Evolutionary conservation across 176 grass and related monocot species (phyloP).

Genomic region (Aegilops tauschii): DNA sequence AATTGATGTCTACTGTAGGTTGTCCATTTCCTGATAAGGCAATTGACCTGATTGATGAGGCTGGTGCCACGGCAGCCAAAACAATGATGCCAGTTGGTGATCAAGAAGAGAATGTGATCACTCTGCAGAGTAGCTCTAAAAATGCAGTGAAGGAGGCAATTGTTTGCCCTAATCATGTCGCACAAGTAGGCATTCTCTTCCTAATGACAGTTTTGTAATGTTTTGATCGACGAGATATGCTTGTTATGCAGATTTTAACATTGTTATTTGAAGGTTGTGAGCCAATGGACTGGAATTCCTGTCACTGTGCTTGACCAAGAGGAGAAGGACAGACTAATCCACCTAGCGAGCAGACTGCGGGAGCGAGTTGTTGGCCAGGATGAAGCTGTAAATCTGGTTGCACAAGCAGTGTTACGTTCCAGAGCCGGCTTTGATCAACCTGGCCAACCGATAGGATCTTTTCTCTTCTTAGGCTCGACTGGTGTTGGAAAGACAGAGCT

Average conservation of each 20-base stretch:
- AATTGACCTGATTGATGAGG: slow-evolving; percentile 87
- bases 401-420: not conserved
- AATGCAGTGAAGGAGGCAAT: not conserved
- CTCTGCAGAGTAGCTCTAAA: not conserved
- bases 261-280: not conserved
- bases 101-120: not conserved
- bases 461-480: not conserved
- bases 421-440: not conserved
- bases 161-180: not conserved
- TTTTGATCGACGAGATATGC: not conserved
- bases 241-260: not conserved
- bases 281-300: not conserved
- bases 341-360: not conserved
- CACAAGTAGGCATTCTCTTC: not conserved
- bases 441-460: not conserved
- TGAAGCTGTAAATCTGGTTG: not conserved
- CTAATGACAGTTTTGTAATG: not conserved
- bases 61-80: not conserved
- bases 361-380: not conserved
- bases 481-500: not conserved
- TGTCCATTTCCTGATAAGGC: slow-evolving; percentile 74
- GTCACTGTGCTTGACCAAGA: not conserved
- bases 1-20: not conserved
- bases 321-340: not conserved
- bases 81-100: not conserved